Evolutionary conservation across 176 grass and related monocot genomes (phyloP), one percentile per base, ranked within the genome.

Genomic region (Oryza officinalis): DNA sequence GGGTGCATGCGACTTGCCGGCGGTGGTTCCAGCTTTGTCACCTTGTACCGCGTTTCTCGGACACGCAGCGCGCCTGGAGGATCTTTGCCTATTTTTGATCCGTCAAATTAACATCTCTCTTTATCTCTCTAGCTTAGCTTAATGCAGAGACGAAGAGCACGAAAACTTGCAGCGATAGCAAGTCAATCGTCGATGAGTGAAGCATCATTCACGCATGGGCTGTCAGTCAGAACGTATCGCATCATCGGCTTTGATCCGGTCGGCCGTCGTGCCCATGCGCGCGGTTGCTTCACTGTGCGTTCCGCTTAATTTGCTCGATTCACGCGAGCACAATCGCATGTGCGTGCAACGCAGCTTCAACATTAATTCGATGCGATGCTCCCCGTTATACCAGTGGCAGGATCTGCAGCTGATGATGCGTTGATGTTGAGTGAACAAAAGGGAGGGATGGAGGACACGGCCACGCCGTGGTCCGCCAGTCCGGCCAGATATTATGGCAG

Each of bases 401-500:
- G 15, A 50, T 50, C 15, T 18, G 47, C 14, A 18, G 47, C 4
- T 13, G 47, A 4, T 50, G 47, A 50, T 18, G 47, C 18, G 38
- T 17, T 80, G 22, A n/a, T 40, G 32, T 40, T 25, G 77, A 45
- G 47, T 45, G 47, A 46, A 6, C 46, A 46, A 4, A 31, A 65
- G 65, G 50, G 43, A 17, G 14, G 57, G 44, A 17, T n/a, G 57
- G 32, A 30, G 54, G 33, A 44, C 11, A 54, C 63, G 9, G 14
- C 6, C 71, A 74, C 59, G 27, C 49, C 68, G 28, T 38, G 66
- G 43, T 32, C 86, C 80, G 40, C 49, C 10, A 77, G 77, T 71
- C 27, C 45, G 27, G 27, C 73, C 66, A 2, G 5, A 18, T 10
- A 15, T 18, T 31, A 59, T 72, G 57, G 57, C 75, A 57, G 1